Base-by-base conservation (phyloP, 1,139 yeast species). In the Sporopachydermia cereana region DNA sequence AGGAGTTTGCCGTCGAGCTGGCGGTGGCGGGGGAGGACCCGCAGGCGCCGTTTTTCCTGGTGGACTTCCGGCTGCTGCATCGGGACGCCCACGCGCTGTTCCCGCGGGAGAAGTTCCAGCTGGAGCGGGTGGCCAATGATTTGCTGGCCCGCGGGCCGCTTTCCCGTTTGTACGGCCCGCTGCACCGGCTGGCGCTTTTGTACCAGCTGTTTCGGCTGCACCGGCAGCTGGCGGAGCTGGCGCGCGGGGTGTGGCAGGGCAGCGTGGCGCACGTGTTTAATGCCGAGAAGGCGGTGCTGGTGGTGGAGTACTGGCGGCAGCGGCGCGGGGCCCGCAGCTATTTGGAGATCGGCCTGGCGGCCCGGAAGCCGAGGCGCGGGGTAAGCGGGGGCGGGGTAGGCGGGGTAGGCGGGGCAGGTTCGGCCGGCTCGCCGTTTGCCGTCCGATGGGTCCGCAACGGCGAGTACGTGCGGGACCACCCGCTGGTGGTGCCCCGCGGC, bases 201-300 rank as follows among this genome's bases (percentile, higher is more conserved):
- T 80, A 83, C 63, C 85, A 85, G 58, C 67, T 89, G 25, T 78
- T 83, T 52, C 65, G 82, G 47, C 67, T 88, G 18, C 79, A 84
- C 49, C 69, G 75, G 41, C 91, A 84, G 55, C 62, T 88, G 45
- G 67, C 71, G 29, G 72, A 70, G 21, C 62, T 83, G 48, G 67
- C 72, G 47, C 63, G 66, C 47, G 76, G 80, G 29, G 68, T 75
- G 42, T 84, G 94, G 82, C 72, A 79, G 44, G 78, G 82, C 16
- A 76, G 76, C 47, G 61, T 89, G 46, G 76, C 77, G 44, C 88
- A 81, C 59, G 70, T 72, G 29, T 83, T 81, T 56, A 76, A 75
- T 50, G 73, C 84, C 1, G 84, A 79, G 34, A 71, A 73, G 48
- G 73, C 79, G 41, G 61, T 75, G 21, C 77, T 86, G 17, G 61